Base-by-base conservation (phyloP, 495 filamentous ascomycete genomes). In the Podospora sp. region DNA sequence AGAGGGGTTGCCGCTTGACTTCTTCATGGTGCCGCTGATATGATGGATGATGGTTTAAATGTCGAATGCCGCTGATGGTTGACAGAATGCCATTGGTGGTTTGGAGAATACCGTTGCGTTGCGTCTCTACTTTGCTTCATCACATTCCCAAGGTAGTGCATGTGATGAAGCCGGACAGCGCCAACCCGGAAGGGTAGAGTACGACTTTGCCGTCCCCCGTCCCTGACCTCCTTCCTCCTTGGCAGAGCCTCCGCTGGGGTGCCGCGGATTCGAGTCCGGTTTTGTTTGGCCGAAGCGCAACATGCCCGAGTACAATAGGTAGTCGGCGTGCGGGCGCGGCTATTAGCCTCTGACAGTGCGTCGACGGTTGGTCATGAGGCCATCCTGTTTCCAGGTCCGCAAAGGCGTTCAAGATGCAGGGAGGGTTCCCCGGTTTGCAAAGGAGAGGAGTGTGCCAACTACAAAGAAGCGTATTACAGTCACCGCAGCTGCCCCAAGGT, bases 181-280 rank as follows among this genome's bases (percentile, higher is more conserved):
- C 53, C 53, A 57, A 27, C 53, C 14, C 53, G 53, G 53, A 57
- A 22, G 53, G 53, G 53, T 57, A 57, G 53, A 57, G 53, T 57
- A 57, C 53, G 24, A 27, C 53, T 57, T 57, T 57, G 53, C 53
- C 26, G 53, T 57, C 53, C 53, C 25, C 53, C 53, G 12, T 57
- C 6, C 53, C 53, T 57, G 53, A 57, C 53, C 27, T n/a, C 50
- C 50, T 18, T 53, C 50, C 50, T 36, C 50, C 50, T 53, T 24
- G 50, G 50, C 50, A 53, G 50, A 53, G 50, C 50, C 50, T 12
- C 50, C 50, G 16, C 50, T 53, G 50, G 50, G 50, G 50, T 53
- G 50, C 50, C 50, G 16, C 21, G 50, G 50, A 53, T 53, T n/a
- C 21, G 50, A 24, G 50, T 53, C 50, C 6, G 50, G n/a, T 53